Conservation (phyloP, 768 basidiomycete genomes). For the Grammothele lineata region DNA sequence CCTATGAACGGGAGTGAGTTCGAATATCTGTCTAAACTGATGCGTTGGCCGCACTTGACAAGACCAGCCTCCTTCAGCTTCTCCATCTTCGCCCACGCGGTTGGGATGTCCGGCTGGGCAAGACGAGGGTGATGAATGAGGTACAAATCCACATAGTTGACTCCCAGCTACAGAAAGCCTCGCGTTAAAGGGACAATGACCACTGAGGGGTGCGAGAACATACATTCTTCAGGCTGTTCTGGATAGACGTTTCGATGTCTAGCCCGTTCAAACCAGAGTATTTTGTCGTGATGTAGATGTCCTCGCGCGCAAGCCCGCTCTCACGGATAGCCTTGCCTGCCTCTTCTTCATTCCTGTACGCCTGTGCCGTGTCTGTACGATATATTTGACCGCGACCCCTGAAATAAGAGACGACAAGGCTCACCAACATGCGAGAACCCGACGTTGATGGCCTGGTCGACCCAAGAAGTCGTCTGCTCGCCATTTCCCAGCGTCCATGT, state of each 20-base stretch:
- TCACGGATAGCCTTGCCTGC: slow-evolving; percentile 45
- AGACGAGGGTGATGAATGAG: slow-evolving; percentile 58
- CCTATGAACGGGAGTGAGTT: slow-evolving; percentile 29
- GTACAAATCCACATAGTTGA: slow-evolving; percentile 66
- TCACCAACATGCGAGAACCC: slow-evolving; percentile 63
- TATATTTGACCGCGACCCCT: no score
- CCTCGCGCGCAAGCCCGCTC: slow-evolving; percentile 50
- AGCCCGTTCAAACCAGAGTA: slow-evolving; percentile 49
- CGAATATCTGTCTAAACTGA: not conserved
- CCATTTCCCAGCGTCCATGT: slow-evolving; percentile 65
- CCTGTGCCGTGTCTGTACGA: slow-evolving; percentile 54
- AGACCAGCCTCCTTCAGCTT: slow-evolving; percentile 50
- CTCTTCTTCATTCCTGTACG: slow-evolving; percentile 57
- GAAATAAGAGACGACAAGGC: slow-evolving; percentile 15
- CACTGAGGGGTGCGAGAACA: slow-evolving; percentile 14
- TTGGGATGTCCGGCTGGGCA: slow-evolving; percentile 54
- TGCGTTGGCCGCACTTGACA: slow-evolving; percentile 39
- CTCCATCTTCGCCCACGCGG: slow-evolving; percentile 63
- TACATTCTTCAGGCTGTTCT: slow-evolving; percentile 53
- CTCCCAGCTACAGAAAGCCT: slow-evolving; percentile 65
- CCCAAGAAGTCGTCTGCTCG: slow-evolving; percentile 44
- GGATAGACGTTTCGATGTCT: slow-evolving; percentile 51
- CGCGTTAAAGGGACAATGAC: no score
- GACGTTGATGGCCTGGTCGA: slow-evolving; percentile 57
- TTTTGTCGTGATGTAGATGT: slow-evolving; percentile 65